These are phyloP conservation scores for Phlebopus sp. DNA, from an alignment of 1,284 basidiomycete genomes.

Conservation along the genomic window DNA sequence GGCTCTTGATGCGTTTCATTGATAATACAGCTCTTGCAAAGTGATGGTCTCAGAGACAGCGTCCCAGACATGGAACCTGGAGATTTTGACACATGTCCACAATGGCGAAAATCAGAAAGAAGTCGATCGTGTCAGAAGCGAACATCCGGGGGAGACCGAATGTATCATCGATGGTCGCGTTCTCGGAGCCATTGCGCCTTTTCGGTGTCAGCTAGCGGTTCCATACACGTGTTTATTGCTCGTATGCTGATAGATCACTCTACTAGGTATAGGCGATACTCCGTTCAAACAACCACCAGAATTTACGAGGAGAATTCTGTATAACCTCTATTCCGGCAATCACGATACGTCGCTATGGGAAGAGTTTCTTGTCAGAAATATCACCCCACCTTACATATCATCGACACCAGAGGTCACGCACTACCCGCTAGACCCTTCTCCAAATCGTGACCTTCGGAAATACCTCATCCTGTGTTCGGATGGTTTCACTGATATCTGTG, in stretches of 20 bases:
- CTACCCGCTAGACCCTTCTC: constrained; percentile 39
- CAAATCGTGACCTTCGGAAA: constrained; percentile 30
- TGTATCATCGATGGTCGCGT: constrained; percentile 60
- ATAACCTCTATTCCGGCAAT: constrained; percentile 63
- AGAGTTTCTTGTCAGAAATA: constrained; percentile 57
- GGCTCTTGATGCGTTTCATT: background rate
- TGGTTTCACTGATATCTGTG: constrained; percentile 63
- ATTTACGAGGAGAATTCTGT: constrained; percentile 65
- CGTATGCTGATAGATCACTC: constrained; percentile 11
- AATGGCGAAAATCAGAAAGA: constrained; percentile 63
- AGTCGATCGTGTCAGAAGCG: constrained; percentile 51
- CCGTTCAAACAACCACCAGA: constrained; percentile 70
- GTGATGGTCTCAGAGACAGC: constrained; percentile 50
- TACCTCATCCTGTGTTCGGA: constrained; percentile 66
- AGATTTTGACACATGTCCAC: constrained; percentile 56
- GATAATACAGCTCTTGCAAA: constrained; percentile 24
- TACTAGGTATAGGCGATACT: constrained; percentile 64
- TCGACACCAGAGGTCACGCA: constrained; percentile 61
- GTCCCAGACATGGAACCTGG: constrained; percentile 48
- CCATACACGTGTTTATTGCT: constrained; percentile 7
- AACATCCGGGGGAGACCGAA: constrained; percentile 64
- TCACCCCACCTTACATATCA: constrained; percentile 67
- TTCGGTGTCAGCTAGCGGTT: constrained; percentile 51
- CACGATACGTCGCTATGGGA: constrained; percentile 62
- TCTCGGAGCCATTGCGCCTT: constrained; percentile 68